Conservation (phyloP, 192 early-diverging fungal species). For the Rhizophlyctis rosea region DNA sequence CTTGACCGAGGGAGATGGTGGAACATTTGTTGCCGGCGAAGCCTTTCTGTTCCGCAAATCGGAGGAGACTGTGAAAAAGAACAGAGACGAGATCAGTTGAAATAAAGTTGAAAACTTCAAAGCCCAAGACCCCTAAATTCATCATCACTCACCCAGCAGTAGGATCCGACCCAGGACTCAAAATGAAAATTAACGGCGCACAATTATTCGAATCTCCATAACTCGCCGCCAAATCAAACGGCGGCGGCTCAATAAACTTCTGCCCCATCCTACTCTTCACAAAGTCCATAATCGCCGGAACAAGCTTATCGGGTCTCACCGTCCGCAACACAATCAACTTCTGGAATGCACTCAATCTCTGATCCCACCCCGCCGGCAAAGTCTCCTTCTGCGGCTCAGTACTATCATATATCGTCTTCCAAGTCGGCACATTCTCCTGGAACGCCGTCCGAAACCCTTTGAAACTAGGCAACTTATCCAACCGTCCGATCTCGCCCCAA, state of each 20-base stretch:
- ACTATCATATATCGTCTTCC: slow-evolving; percentile 50
- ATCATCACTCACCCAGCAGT: slow-evolving; percentile 46
- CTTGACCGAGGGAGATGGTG: slow-evolving; percentile 57
- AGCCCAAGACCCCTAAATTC: background rate
- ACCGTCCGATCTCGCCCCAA: slow-evolving; percentile 48
- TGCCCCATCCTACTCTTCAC: slow-evolving; percentile 54
- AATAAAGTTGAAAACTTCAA: too few species aligned
- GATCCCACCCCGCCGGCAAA: slow-evolving; percentile 47
- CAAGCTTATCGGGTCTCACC: slow-evolving; percentile 53
- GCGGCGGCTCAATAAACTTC: slow-evolving; percentile 61
- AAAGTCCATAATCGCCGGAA: slow-evolving; percentile 58
- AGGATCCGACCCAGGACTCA: slow-evolving; percentile 60
- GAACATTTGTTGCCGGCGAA: slow-evolving; percentile 41
- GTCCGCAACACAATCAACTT: slow-evolving; percentile 49
- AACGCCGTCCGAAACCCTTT: slow-evolving; percentile 40
- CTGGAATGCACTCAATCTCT: slow-evolving; percentile 49
- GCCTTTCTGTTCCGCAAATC: slow-evolving; percentile 56
- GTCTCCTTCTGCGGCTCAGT: slow-evolving; percentile 46
- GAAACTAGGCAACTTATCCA: slow-evolving; percentile 47
- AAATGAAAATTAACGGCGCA: slow-evolving; percentile 56
- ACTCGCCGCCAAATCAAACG: slow-evolving; percentile 53
- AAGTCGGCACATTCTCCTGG: slow-evolving; percentile 17
- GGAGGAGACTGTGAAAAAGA: slow-evolving; percentile 39
- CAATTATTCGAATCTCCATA: slow-evolving; percentile 53
- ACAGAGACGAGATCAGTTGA: too few species aligned